Evolutionary conservation across 2,329 filamentous ascomycete genomes (phyloP), one percentile per base, ranked within the genome.

Genomic region (Chrysoporthe austroafricana): DNA sequence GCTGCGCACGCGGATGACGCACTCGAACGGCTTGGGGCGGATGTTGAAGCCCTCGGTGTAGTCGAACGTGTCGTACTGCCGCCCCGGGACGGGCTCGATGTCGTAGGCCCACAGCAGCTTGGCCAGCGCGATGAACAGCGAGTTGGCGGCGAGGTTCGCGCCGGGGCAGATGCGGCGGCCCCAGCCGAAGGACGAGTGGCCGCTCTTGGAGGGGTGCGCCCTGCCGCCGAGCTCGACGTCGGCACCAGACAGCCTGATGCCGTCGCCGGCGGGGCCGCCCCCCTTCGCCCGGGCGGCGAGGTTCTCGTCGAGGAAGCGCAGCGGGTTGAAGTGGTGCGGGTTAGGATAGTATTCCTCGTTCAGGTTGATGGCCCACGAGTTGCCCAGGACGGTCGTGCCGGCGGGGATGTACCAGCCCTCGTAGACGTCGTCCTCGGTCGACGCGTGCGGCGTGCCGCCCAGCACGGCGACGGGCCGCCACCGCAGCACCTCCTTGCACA

Each of bases 391-490:
- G 0, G 78, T 80, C 0, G 84, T 84, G 0, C 80, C 83, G 2
- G 79, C 77, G 2, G 84, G 83, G 34, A 86, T 84, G 16, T 78
- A 74, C 70, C 82, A 84, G 18, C 82, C 83, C 56, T 79, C 77
- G 71, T 84, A 86, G 14, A 75, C 73, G 66, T 86, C 83, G 57
- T 86, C 83, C 39, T 80, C 77, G 0, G 80, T 82, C 0, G 79
- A 77, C 0, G 82, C 82, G 66, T 86, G 84, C 0, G 83, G 84
- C 1, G 81, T 79, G 0, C 75, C 72, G 0, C 80, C 82, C 0
- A 82, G 73, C 0, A 83, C 81, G 1, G 79, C 79, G 0, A 81
- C 77, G 1, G 81, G 80, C 43, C 80, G 77, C 71, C 72, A 79
- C 75, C 81, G 67, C 76, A 76, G 63, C 75, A 73, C 72, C 64